Evolutionary conservation across 2,329 filamentous ascomycete species (phyloP).

Genomic region (Ambrosiella xylebori): DNA sequence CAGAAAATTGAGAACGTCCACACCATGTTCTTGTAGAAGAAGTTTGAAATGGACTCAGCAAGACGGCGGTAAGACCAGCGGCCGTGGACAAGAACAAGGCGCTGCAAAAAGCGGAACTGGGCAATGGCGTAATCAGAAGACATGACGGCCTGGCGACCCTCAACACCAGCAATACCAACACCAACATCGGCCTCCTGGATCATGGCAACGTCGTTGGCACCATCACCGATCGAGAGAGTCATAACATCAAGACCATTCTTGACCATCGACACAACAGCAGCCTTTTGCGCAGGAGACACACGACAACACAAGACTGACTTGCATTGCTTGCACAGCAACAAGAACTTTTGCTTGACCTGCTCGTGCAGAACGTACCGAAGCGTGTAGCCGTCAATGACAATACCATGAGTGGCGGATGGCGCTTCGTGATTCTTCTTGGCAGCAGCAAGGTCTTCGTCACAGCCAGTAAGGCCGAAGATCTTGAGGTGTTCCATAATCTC

Average conservation of each 20-base stretch:
- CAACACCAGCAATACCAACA: slow-evolving; percentile 84
- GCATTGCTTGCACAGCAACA: slow-evolving; percentile 92
- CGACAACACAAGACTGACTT: slow-evolving; percentile 91
- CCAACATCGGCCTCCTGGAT: slow-evolving; percentile 96
- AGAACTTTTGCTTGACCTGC: slow-evolving; percentile 71
- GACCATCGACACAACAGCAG: slow-evolving; percentile 89
- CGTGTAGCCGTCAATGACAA: slow-evolving; percentile 90
- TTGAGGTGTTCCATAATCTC: slow-evolving; percentile 59
- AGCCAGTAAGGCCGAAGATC: slow-evolving; percentile 63
- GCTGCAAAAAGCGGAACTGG: slow-evolving; percentile 76
- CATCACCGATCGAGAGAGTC: slow-evolving; percentile 72
- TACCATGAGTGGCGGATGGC: slow-evolving; percentile 71
- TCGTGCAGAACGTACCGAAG: slow-evolving; percentile 77
- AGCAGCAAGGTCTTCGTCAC: slow-evolving; percentile 63
- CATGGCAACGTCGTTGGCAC: slow-evolving; percentile 94
- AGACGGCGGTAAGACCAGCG: slow-evolving; percentile 92
- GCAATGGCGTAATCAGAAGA: slow-evolving; percentile 91
- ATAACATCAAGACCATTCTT: slow-evolving; percentile 91
- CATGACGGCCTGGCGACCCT: slow-evolving; percentile 87
- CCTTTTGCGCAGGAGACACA: slow-evolving; percentile 93
- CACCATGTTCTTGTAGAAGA: slow-evolving; percentile 99
- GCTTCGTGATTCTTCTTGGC: slow-evolving; percentile 74
- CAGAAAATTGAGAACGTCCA: slow-evolving; percentile 96
- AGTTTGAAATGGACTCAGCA: slow-evolving; percentile 88
- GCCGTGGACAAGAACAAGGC: slow-evolving; percentile 76